Evolutionary conservation across 805 yeast genomes (phyloP), one percentile per base, ranked within the genome.

Genomic region (Clavispora asparagi): DNA sequence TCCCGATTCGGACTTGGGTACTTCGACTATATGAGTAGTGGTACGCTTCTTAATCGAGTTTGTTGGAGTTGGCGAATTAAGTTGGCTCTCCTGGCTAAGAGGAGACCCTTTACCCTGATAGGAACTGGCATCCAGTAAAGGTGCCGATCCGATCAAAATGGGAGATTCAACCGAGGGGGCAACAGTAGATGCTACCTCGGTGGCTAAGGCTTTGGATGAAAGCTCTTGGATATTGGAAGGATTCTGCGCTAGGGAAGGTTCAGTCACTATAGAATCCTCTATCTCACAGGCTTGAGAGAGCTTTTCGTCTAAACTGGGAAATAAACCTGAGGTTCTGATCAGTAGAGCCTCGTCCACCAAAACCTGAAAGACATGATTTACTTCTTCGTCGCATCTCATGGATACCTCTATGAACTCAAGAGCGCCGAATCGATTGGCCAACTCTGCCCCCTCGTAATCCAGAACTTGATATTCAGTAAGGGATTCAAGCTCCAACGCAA

Each of bases 351-450:
- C 33, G 8, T 50, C 51, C 1, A 63, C 57, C 30, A 69, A 52
- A 2, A 67, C 61, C n/a, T 52, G 48, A 46, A 69, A 70, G 3
- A 61, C 65, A 11, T 61, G 62, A 5, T 56, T 53, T 1, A 70
- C 55, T 4, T 55, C 51, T 0, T 46, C 28, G 7, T 55, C 61
- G 16, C 42, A 26, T 35, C 48, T 47, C 6, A 68, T 48, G 31
- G 67, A 60, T 16, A 63, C 60, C 49, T 70, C 74, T 23, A 42
- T 19, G 41, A 61, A 68, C 16, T 43, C 47, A 2, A 61, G n/a
- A 2, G 71, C 71, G 11, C 60, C 60, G 12, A 63, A 52, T 11
- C 51, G 33, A 6, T 50, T 27, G 11, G 70, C 64, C 27, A 68
- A 59, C n/a, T 46, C 56, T 19, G 45, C 25, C 1, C 69, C 74